A percentile compares a stretch with the other conserved stretches of the same genome.
Evolutionary conservation across 306 rosid species (phyloP).

Genomic region (Quercus mongolica): DNA sequence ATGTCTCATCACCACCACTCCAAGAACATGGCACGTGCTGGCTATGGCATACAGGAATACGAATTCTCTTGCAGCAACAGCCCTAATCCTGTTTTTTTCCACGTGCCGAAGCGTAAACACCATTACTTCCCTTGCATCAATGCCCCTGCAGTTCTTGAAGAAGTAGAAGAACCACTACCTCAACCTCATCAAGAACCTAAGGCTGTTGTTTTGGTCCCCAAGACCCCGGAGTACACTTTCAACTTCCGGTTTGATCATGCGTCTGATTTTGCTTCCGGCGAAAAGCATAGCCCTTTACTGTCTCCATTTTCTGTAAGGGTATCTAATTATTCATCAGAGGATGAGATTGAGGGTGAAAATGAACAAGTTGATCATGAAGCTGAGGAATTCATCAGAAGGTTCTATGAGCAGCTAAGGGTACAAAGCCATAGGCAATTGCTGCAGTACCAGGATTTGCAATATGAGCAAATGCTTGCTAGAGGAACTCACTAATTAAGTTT

Average conservation of each 20-base stretch:
- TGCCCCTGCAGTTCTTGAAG: conserved; percentile 29
- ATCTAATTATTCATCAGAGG: conserved; percentile 42
- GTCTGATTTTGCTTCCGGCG: conserved; percentile 28
- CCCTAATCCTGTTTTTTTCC: conserved; percentile 45
- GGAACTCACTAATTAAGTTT: background rate
- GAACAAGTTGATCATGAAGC: conserved; percentile 44
- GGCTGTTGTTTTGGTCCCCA: conserved; percentile 27
- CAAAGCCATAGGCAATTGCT: conserved; percentile 42
- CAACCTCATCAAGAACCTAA: background rate
- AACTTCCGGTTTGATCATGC: conserved; percentile 25
- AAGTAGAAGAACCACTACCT: background rate
- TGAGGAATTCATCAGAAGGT: conserved; percentile 53
- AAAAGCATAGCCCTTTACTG: conserved; percentile 29
- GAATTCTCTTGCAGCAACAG: conserved; percentile 52
- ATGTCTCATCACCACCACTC: conserved; percentile 26
- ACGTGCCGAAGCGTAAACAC: conserved; percentile 38
- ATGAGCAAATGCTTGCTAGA: background rate
- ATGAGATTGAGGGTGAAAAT: conserved; percentile 31
- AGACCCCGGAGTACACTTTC: conserved; percentile 34
- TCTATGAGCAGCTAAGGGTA: conserved; percentile 45
- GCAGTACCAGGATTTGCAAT: conserved; percentile 25
- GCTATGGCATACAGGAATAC: conserved; percentile 37
- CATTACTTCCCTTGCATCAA: conserved; percentile 52
- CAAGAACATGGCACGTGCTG: conserved; percentile 23
- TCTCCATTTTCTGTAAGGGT: conserved; percentile 42